Evolutionary conservation across 1,284 basidiomycete species (phyloP).

Genomic region (Sporisorium graminicola): DNA sequence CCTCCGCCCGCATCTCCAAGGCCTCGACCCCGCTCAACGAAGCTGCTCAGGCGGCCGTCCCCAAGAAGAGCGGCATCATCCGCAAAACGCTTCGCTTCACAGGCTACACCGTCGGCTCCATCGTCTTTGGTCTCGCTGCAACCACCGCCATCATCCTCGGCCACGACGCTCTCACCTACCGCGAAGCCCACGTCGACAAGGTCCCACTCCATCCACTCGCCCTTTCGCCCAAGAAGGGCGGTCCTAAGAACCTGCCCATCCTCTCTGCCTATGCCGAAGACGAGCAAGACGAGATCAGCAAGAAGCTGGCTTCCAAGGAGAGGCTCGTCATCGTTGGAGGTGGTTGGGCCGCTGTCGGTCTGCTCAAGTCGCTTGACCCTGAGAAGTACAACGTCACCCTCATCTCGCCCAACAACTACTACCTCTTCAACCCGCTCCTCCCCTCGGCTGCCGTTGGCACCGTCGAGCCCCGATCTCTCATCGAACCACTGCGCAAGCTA

Average conservation of each 20-base stretch:
- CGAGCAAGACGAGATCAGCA: slow-evolving; percentile 45
- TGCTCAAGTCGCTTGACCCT: slow-evolving; percentile 62
- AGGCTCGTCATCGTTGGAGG: slow-evolving; percentile 68
- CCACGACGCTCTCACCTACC: slow-evolving; percentile 63
- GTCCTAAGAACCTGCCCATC: slow-evolving; percentile 66
- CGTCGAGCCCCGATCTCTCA: slow-evolving; percentile 66
- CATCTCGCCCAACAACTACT: slow-evolving; percentile 68
- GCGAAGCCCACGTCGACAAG: slow-evolving; percentile 55
- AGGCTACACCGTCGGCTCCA: slow-evolving; percentile 46
- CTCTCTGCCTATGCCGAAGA: slow-evolving; percentile 51
- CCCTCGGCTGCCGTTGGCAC: slow-evolving; percentile 68
- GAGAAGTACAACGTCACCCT: slow-evolving; percentile 67
- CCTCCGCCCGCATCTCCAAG: slow-evolving; percentile 9
- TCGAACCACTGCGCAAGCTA: slow-evolving; percentile 66
- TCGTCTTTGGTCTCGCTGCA: slow-evolving; percentile 58
- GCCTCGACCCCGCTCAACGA: slow-evolving; percentile 39
- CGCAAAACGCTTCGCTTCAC: slow-evolving; percentile 28
- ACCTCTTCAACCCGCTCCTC: slow-evolving; percentile 67
- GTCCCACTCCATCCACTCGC: slow-evolving; percentile 56
- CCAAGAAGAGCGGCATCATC: slow-evolving; percentile 25
- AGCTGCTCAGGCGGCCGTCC: slow-evolving; percentile 4
- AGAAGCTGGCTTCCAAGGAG: slow-evolving; percentile 55
- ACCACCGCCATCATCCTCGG: slow-evolving; percentile 54
- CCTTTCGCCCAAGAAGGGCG: slow-evolving; percentile 55
- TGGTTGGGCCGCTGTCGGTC: slow-evolving; percentile 67